Conservation (phyloP, 2,329 filamentous ascomycete genomes). For the Calonectria hawksworthii region DNA sequence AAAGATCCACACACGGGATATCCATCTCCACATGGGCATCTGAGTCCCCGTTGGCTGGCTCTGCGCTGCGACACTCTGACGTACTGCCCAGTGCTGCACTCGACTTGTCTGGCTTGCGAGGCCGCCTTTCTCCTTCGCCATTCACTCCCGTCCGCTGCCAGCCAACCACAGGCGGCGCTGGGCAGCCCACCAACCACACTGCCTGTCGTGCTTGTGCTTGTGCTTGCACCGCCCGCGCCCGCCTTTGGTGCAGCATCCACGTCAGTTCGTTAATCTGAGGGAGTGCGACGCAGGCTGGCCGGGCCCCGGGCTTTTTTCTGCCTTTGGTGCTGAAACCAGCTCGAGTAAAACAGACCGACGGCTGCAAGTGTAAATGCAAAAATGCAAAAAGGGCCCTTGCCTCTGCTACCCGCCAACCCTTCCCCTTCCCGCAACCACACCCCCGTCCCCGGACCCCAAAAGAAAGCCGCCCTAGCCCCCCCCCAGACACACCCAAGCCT, state of each 20-base stretch:
- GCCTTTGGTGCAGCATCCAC: slow-evolving; percentile 4
- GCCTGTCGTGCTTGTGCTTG: neutral
- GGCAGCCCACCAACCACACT: slow-evolving; percentile 5
- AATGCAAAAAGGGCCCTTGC: neutral
- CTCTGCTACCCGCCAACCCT: neutral
- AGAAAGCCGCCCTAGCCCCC: neutral
- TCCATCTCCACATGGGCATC: slow-evolving; percentile 1
- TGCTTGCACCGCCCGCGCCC: slow-evolving; percentile 16
- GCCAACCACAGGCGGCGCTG: neutral
- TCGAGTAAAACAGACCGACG: neutral
- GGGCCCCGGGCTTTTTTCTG: neutral
- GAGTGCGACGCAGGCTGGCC: neutral
- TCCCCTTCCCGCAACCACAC: neutral
- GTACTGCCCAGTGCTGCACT: neutral
- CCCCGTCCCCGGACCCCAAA: neutral
- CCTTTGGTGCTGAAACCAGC: slow-evolving; percentile 4
- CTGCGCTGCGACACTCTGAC: slow-evolving; percentile 10
- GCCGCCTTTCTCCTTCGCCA: slow-evolving; percentile 27
- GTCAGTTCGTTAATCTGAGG: slow-evolving; percentile 7
- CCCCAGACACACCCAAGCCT: slow-evolving; percentile 6
- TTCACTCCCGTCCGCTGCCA: neutral
- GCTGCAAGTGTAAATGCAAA: neutral
- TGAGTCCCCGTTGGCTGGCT: neutral
- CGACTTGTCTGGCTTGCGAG: slow-evolving; percentile 35
- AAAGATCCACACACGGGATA: neutral